These are phyloP conservation scores for Phytophthora sp. DNA, from an alignment of 352 stramenopile genomes.

Conservation along the genomic window DNA sequence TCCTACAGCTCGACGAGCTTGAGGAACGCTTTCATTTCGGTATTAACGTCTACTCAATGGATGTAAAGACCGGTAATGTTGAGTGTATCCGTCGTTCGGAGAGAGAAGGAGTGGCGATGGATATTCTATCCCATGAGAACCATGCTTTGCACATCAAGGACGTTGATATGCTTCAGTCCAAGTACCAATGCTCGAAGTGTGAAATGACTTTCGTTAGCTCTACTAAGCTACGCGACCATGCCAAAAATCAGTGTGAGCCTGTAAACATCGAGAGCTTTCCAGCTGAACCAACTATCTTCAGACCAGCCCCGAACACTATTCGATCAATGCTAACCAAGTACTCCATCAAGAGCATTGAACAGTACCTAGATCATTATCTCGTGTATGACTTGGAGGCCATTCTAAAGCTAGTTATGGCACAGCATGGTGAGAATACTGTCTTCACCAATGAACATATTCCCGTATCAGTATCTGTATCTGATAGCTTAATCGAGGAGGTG, in stretches of 20 bases:
- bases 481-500: conserved; percentile 4
- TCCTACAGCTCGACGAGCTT: conserved; percentile 1
- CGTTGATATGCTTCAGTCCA: not conserved
- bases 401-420: not conserved
- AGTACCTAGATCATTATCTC: no score
- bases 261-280: no score
- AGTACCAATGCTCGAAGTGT: not conserved
- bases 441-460: not conserved
- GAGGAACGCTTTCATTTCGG: not conserved
- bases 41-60: conserved; percentile 6
- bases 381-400: not conserved
- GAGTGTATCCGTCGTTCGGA: not conserved
- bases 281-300: no score
- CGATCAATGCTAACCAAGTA: no score
- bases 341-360: no score
- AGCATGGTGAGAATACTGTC: not conserved
- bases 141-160: not conserved
- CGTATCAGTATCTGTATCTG: not conserved
- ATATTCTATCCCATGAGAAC: not conserved
- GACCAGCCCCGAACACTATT: no score
- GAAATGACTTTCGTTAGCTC: not conserved
- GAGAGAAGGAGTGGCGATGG: not conserved
- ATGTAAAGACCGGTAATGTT: conserved; percentile 5
- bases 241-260: no score
- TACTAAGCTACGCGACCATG: no score